These are phyloP conservation scores for Scedosporium boydii DNA, from an alignment of 2,329 filamentous ascomycete genomes.

Conservation along the genomic window DNA sequence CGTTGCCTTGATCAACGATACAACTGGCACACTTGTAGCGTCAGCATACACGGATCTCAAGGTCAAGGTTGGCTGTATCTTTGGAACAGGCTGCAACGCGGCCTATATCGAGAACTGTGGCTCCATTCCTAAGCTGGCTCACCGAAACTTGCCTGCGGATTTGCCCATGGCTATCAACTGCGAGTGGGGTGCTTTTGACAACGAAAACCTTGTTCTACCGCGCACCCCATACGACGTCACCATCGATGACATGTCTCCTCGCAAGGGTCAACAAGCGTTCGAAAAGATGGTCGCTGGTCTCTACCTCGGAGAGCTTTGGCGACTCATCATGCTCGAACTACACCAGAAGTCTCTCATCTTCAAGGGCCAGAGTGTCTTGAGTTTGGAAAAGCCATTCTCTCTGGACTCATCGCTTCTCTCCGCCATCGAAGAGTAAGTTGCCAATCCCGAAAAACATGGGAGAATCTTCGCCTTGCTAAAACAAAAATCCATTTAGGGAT, in stretches of 20 bases:
- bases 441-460: background rate
- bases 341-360: constrained; percentile 78
- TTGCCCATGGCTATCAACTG: constrained; percentile 93
- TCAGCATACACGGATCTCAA: constrained; percentile 91
- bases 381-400: constrained; percentile 77
- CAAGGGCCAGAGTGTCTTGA: constrained; percentile 67
- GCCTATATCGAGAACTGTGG: constrained; percentile 95
- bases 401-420: constrained; percentile 92
- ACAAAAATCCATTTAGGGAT: constrained; percentile 46
- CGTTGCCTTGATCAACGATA: constrained; percentile 92
- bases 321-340: constrained; percentile 74
- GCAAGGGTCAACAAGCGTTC: constrained; percentile 88
- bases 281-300: constrained; percentile 97
- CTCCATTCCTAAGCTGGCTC: constrained; percentile 84
- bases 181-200: constrained; percentile 95
- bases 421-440: constrained; percentile 69
- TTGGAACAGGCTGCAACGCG: constrained; percentile 95
- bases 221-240: constrained; percentile 76
- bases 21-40: constrained; percentile 91
- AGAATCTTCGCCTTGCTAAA: background rate
- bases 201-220: constrained; percentile 80
- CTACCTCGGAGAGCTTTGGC: constrained; percentile 92
- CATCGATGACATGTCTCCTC: constrained; percentile 84
- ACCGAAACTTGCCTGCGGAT: constrained; percentile 79
- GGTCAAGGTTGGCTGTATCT: constrained; percentile 96